These are phyloP conservation scores for Emmonsiellopsis sp. DNA, from an alignment of 2,329 filamentous ascomycete genomes.

Conservation along the genomic window DNA sequence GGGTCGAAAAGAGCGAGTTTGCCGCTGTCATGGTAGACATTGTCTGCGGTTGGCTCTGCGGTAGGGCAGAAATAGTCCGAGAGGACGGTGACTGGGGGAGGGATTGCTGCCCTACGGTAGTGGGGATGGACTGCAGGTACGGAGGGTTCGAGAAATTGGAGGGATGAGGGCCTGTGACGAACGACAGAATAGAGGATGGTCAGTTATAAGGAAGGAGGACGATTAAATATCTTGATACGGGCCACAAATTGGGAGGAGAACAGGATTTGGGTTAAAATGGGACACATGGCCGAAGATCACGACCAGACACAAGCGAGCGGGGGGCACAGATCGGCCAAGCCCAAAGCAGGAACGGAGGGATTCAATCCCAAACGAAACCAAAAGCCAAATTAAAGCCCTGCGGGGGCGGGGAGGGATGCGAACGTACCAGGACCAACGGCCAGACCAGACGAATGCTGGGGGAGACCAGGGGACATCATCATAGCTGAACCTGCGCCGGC, in stretches of 20 bases:
- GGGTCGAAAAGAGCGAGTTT: slow-evolving; percentile 9
- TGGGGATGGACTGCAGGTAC: slow-evolving; percentile 1
- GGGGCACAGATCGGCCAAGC: neutral
- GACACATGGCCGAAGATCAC: too few relatives aligned
- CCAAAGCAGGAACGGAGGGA: neutral
- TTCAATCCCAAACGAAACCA: neutral
- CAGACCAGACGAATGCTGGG: slow-evolving; percentile 7
- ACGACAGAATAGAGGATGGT: neutral
- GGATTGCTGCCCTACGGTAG: neutral
- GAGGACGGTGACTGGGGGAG: slow-evolving; percentile 5
- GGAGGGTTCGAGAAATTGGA: slow-evolving; percentile 1
- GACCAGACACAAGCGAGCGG: too few relatives aligned
- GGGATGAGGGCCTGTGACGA: slow-evolving; percentile 1
- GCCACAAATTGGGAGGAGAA: neutral
- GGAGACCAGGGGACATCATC: slow-evolving; percentile 11
- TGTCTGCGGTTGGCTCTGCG: slow-evolving; percentile 7
- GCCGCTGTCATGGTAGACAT: slow-evolving; percentile 7
- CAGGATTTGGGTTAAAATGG: neutral
- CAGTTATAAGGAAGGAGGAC: neutral
- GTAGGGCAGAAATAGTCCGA: slow-evolving; percentile 3
- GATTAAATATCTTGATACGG: neutral
- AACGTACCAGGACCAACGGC: slow-evolving; percentile 9
- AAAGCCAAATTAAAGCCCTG: neutral
- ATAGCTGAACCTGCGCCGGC: slow-evolving; percentile 4
- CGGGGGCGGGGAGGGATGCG: neutral